phyloP scores from a whole-genome alignment of 805 yeast species.

The Diddensiella caesifluorescens region DNA sequence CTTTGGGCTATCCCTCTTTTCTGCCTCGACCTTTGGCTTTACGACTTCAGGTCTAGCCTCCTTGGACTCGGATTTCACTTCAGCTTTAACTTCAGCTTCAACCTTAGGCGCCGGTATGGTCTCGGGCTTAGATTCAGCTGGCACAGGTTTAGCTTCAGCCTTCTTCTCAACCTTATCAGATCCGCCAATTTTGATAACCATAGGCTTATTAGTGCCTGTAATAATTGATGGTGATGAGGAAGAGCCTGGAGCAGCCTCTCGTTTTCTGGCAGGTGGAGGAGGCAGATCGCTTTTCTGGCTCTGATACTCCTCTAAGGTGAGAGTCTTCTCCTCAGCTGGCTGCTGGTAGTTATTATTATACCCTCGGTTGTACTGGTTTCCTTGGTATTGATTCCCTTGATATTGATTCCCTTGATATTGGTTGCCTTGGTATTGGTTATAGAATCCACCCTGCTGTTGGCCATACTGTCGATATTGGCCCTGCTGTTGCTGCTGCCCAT shows the following conservation, averaged over 20 bases:
- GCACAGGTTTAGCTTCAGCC: slow-evolving; percentile 10
- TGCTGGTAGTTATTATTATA: slow-evolving; percentile 11
- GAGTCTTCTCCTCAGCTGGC: slow-evolving; percentile 40
- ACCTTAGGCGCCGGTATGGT: slow-evolving; percentile 17
- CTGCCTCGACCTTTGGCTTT: slow-evolving; percentile 22
- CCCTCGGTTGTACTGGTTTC: slow-evolving; percentile 16
- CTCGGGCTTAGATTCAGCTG: slow-evolving; percentile 14
- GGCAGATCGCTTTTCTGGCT: slow-evolving; percentile 17
- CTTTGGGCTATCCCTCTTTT: slow-evolving; percentile 17
- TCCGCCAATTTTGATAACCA: slow-evolving; percentile 26
- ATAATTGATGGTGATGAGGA: slow-evolving; percentile 6
- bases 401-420: slow-evolving; percentile 11
- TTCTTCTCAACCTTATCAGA: slow-evolving; percentile 14
- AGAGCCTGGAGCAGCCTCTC: slow-evolving; percentile 8
- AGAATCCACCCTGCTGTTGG: slow-evolving; percentile 24
- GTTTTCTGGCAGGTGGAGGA: slow-evolving; percentile 4
- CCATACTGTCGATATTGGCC: slow-evolving; percentile 28
- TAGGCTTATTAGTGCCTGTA: slow-evolving; percentile 20
- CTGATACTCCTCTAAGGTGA: slow-evolving; percentile 80
- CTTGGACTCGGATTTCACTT: slow-evolving; percentile 18
- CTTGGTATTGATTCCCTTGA: slow-evolving; percentile 11
- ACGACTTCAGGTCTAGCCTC: slow-evolving; percentile 21
- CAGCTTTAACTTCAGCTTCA: slow-evolving; percentile 8
- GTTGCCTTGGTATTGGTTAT: slow-evolving; percentile 10
- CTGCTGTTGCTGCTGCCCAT: slow-evolving; percentile 6